Evolutionary conservation across 257 asterid species (phyloP), one percentile per base, ranked within the genome.

Genomic region (Solanum piurae): DNA sequence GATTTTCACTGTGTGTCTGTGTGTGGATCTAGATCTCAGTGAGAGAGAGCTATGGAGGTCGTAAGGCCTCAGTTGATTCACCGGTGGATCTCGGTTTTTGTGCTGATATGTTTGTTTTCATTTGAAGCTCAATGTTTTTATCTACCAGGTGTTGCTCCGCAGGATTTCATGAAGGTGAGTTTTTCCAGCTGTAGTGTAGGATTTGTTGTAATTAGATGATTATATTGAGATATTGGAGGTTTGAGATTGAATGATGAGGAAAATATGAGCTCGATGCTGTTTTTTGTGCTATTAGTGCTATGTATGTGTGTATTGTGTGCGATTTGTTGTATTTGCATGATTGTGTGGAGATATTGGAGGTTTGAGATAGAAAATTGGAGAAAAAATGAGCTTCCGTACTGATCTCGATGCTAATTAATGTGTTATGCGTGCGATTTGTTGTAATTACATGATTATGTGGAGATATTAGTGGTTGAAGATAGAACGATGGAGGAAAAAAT

Each of bases 101-200:
- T 89, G 84, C 38, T 89, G 38, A 4, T 93, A 84, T 89, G 92
- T 60, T 85, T 90, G 60, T 87, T 95, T 82, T 79, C 88, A 89
- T 83, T 88, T 90, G 86, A 86, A 71, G 93, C 90, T 73, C 93
- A 91, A 80, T 92, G 94, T 68, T 94, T 95, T 87, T 95, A 94
- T 90, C 95, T 95, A 74, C 98, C 98, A 71, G 98, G 98, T 16
- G 98, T 94, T 23, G 98, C 98, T 89, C 98, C 98, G n/a, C 93
- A 94, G 84, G 98, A 95, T 93, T 95, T 95, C 91, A 14, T 73
- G 79, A 94, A 92, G 93, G 98, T 93, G 89, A 69, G 3, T 16
- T 27, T 44, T 37, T 37, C 80, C 7, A n/a, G 33, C 72, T 64
- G 72, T 2, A 11, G 29, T n/a, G 29, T 64, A 55, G 62, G 31